Conservation (phyloP, 108 stramenopile genomes). For the Fragilaria radians region DNA sequence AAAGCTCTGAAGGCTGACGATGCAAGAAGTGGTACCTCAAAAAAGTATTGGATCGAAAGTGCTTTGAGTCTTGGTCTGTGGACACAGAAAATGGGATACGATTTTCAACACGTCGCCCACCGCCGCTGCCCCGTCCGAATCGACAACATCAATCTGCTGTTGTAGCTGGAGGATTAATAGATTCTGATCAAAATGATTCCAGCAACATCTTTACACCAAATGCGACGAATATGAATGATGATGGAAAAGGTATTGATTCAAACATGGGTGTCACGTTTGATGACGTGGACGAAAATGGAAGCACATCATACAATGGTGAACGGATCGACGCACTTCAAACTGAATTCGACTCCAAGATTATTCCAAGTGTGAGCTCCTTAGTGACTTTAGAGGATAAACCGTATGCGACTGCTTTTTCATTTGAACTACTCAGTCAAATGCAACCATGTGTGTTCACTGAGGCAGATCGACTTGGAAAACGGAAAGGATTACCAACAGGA, state of each 20-base stretch:
- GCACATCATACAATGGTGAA: no score
- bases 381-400: conserved; percentile 56
- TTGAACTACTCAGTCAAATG: conserved; percentile 68
- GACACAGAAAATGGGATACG: conserved; percentile 73
- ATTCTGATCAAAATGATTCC: conserved; percentile 5
- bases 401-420: conserved; percentile 71
- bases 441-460: conserved; percentile 75
- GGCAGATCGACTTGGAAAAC: conserved; percentile 74
- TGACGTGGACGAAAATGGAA: no score
- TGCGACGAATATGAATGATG: background rate
- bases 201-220: conserved; percentile 19
- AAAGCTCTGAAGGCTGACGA: conserved; percentile 71
- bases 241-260: conserved; percentile 1
- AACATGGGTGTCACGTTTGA: no score
- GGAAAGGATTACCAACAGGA: conserved; percentile 62
- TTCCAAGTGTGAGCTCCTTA: conserved; percentile 25
- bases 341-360: background rate
- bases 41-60: conserved; percentile 77
- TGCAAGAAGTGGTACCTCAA: conserved; percentile 75
- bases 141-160: conserved; percentile 13
- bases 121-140: conserved; percentile 10
- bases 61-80: conserved; percentile 63
- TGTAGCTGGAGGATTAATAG: no score
- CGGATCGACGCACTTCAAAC: background rate
- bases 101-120: conserved; percentile 27